Base-by-base conservation (phyloP, 1,284 basidiomycete genomes). In the Malassezia nana region DNA sequence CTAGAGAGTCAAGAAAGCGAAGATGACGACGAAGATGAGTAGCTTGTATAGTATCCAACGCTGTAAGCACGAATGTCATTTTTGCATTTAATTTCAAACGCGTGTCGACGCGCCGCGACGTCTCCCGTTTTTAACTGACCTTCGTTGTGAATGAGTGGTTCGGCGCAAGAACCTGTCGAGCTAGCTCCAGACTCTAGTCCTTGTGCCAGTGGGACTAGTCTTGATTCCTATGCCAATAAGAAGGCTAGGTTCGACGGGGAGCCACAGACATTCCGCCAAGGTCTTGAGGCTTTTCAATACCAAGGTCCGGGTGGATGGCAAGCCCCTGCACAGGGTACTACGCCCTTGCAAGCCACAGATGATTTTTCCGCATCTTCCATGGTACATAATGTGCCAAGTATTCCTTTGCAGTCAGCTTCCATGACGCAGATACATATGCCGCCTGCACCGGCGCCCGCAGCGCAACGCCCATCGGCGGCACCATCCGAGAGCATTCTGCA, bases 11-110 rank as follows among this genome's bases (percentile, higher is more conserved):
- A 54, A 29, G 52, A 47, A 45, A 45, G 41, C n/a, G 46, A 48
- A 15, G 84, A 87, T 45, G 82, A 82, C 47, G 84, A 85, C 31
- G 86, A 86, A 48, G 79, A 81, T 64, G 77, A 74, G 54, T 65
- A 49, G 56, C 20, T 15, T 52, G 26, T 29, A 52, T 46, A 48
- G 26, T 29, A 28, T 26, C 18, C 10, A 24, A 15, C 22, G 22
- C 18, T 45, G 18, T 20, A 25, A 13, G 30, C 40, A 26, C 24
- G 40, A 22, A 24, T 25, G 25, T 26, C 24, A 33, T 26, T 28
- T 28, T 22, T 22, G 49, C 8, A 51, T 32, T 44, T 51, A 51
- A 28, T 20, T 46, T 31, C 29, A 24, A 30, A 39, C 45, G 45
- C 45, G 26, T 45, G 6, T 45, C 25, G 51, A 38, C 50, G 50